Conservation (phyloP, 2,329 filamentous ascomycete genomes). For the Fusarium equiseti region DNA sequence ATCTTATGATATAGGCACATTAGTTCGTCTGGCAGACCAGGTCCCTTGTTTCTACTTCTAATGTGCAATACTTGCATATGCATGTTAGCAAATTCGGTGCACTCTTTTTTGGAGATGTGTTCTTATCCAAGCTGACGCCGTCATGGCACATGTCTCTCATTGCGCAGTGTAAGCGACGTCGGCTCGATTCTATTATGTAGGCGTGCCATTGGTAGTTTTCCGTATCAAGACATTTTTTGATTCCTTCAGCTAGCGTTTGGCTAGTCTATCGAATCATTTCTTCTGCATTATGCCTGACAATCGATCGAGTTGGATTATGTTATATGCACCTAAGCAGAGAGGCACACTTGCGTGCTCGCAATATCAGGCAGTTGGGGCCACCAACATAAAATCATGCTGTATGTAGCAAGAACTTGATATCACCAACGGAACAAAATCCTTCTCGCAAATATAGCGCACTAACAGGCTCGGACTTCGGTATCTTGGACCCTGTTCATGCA, state of each 20-base stretch:
- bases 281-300: slow-evolving; percentile 13
- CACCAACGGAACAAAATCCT: slow-evolving; percentile 21
- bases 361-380: slow-evolving; percentile 21
- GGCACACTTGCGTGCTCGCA: slow-evolving; percentile 2
- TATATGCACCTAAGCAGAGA: slow-evolving; percentile 17
- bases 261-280: slow-evolving; percentile 28
- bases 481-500: background rate
- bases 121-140: slow-evolving; percentile 7
- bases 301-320: slow-evolving; percentile 19
- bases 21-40: slow-evolving; percentile 25
- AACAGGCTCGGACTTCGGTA: background rate
- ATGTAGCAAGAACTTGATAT: background rate
- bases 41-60: slow-evolving; percentile 17
- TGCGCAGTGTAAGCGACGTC: slow-evolving; percentile 15
- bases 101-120: slow-evolving; percentile 8
- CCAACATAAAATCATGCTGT: slow-evolving; percentile 6
- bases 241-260: slow-evolving; percentile 14
- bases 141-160: slow-evolving; percentile 10
- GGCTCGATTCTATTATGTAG: slow-evolving; percentile 12
- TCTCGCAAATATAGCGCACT: background rate
- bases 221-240: slow-evolving; percentile 8
- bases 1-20: slow-evolving; percentile 42
- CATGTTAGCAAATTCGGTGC: slow-evolving; percentile 6
- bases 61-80: slow-evolving; percentile 16
- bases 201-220: slow-evolving; percentile 19